phyloP scores from a whole-genome alignment of 129 eudicot genomes.

The Escallonia herrerae region DNA sequence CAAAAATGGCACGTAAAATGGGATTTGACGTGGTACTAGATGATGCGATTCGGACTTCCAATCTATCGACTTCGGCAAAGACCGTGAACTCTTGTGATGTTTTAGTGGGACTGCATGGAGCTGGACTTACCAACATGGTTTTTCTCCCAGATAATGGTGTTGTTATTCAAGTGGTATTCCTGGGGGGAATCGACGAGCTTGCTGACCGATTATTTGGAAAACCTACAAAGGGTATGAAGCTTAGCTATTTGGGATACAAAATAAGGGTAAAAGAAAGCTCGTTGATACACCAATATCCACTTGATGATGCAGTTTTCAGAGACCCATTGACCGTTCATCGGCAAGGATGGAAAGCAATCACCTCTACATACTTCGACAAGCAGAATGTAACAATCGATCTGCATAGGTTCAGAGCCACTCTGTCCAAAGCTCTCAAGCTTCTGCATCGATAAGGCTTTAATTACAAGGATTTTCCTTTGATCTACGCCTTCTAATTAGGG shows the following conservation, averaged over 20 bases:
- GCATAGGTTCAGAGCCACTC: slow-evolving; percentile 38
- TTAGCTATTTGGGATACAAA: slow-evolving; percentile 54
- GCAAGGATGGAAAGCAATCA: slow-evolving; percentile 45
- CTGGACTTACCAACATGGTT: slow-evolving; percentile 65
- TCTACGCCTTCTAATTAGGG: too few relatives aligned
- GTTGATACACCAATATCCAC: slow-evolving; percentile 34
- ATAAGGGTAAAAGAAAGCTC: slow-evolving; percentile 51
- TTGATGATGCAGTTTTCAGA: slow-evolving; percentile 37
- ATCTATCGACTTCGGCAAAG: slow-evolving; percentile 35
- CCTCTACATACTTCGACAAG: slow-evolving; percentile 36
- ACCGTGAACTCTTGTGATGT: slow-evolving; percentile 58
- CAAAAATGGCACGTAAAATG: slow-evolving; percentile 29
- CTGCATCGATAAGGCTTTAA: slow-evolving; percentile 7
- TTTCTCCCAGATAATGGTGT: slow-evolving; percentile 51
- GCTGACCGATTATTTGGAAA: slow-evolving; percentile 44
- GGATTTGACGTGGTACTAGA: slow-evolving; percentile 51
- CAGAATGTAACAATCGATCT: slow-evolving; percentile 61
- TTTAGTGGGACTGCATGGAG: slow-evolving; percentile 73
- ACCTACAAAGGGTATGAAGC: slow-evolving; percentile 45
- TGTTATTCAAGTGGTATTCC: slow-evolving; percentile 46
- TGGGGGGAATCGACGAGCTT: slow-evolving; percentile 40
- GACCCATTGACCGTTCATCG: slow-evolving; percentile 37
- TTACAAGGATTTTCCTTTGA: too few relatives aligned
- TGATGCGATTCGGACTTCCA: slow-evolving; percentile 21
- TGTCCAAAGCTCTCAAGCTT: slow-evolving; percentile 29